Percentiles rank a stretch among this genome's conserved stretches.
Evolutionary conservation across 129 eudicot species (phyloP).

Genomic region (Scalesia atractyloides): DNA sequence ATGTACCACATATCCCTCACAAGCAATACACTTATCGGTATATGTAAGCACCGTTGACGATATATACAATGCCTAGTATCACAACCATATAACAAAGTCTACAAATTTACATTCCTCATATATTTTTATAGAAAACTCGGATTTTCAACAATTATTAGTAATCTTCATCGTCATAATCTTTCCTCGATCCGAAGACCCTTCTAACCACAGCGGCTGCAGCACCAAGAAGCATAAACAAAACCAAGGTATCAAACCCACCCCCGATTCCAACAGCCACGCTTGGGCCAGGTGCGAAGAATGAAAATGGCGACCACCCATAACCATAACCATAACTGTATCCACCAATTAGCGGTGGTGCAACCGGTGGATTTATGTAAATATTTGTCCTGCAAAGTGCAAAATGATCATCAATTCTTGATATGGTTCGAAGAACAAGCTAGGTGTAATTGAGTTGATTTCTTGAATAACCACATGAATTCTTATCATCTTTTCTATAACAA

Average conservation of each 20-base stretch:
- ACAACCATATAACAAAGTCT: slow-evolving; percentile 6
- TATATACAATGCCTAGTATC: slow-evolving; percentile 11
- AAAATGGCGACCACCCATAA: slow-evolving; percentile 96
- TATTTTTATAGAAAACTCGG: neutral
- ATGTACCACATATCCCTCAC: neutral
- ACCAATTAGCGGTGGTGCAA: slow-evolving; percentile 88
- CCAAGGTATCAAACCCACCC: slow-evolving; percentile 84
- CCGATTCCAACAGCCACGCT: slow-evolving; percentile 86
- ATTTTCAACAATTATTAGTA: slow-evolving; percentile 26
- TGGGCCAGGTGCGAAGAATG: slow-evolving; percentile 92
- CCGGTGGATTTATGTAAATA: slow-evolving; percentile 71
- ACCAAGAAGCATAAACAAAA: slow-evolving; percentile 69
- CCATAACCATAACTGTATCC: slow-evolving; percentile 91
- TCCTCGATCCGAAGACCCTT: slow-evolving; percentile 55
- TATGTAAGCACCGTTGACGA: neutral
- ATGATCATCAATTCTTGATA: neutral
- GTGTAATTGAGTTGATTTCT: neutral
- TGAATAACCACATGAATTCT: neutral
- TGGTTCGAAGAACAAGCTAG: no score
- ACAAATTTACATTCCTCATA: slow-evolving; percentile 3
- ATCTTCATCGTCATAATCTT: slow-evolving; percentile 69
- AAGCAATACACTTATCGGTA: no score
- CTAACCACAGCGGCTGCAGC: slow-evolving; percentile 79
- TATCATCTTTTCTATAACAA: no score
- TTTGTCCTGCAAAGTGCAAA: slow-evolving; percentile 63